Evolutionary conservation across 2,329 filamentous ascomycete species (phyloP).

Genomic region (Fusarium sp.): DNA sequence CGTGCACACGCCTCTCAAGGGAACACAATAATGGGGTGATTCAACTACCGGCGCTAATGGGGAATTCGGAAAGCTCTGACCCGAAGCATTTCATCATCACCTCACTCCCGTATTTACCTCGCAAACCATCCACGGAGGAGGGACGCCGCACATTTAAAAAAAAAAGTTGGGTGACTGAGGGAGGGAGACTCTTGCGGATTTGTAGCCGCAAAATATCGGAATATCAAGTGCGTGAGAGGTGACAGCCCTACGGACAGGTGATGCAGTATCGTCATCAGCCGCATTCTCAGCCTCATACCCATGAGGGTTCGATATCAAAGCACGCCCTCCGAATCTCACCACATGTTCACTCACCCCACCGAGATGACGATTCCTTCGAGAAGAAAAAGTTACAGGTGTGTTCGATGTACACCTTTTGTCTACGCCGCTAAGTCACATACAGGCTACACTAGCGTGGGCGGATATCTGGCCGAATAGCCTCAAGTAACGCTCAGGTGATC

Average conservation of each 20-base stretch:
- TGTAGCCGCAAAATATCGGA: not conserved
- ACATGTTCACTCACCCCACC: not conserved
- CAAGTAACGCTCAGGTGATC: conserved; percentile 23
- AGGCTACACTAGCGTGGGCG: conserved; percentile 7
- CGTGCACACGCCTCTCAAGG: not conserved
- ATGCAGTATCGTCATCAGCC: not conserved
- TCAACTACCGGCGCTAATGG: conserved; percentile 11
- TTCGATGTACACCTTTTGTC: not conserved
- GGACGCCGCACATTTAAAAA: not conserved
- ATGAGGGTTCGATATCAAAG: not conserved
- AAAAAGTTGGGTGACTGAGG: conserved; percentile 3
- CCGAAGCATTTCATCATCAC: conserved; percentile 15
- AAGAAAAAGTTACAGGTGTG: not conserved
- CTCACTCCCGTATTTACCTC: not conserved
- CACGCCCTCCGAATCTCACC: not conserved
- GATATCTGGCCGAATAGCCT: conserved; percentile 34
- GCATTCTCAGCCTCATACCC: not conserved
- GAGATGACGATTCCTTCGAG: not conserved
- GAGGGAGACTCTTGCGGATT: not conserved
- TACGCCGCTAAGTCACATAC: not conserved
- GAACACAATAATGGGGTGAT: conserved; percentile 10
- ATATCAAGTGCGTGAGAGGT: not conserved
- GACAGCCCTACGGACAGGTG: not conserved
- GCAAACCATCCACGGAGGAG: conserved; percentile 3
- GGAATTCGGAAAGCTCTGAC: conserved; percentile 1